Conservation (phyloP, 1,139 yeast genomes). For the Debaryomycetaceae sp. region DNA sequence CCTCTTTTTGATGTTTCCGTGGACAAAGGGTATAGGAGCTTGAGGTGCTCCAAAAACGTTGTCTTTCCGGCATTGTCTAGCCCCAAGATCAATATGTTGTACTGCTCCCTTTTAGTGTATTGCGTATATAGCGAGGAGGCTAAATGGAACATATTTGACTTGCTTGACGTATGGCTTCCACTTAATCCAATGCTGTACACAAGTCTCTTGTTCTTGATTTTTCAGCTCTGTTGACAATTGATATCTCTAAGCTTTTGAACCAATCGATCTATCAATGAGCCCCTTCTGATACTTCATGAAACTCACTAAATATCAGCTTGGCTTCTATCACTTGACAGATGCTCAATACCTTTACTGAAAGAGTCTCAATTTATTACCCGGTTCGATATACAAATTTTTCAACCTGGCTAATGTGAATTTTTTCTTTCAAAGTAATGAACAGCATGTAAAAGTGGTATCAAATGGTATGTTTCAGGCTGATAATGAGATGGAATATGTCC, state of each 20-base stretch:
- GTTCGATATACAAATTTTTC: not conserved
- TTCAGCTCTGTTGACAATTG: not conserved
- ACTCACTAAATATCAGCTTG: not conserved
- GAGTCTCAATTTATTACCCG: slow-evolving; percentile 4
- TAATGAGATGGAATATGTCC: not conserved
- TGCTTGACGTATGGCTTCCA: not conserved
- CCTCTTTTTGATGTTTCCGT: slow-evolving; percentile 15
- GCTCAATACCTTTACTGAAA: not conserved
- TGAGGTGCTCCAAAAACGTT: slow-evolving; percentile 44
- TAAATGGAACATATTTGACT: slow-evolving; percentile 37
- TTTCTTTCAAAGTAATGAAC: not conserved
- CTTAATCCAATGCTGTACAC: not conserved
- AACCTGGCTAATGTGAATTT: not conserved
- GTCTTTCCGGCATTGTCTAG: slow-evolving; percentile 97
- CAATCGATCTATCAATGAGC: not conserved
- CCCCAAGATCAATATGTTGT: slow-evolving; percentile 73
- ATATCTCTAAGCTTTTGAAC: not conserved
- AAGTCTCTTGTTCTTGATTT: not conserved
- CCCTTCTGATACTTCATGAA: not conserved
- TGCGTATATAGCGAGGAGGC: slow-evolving; percentile 47
- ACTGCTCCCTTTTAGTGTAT: slow-evolving; percentile 47
- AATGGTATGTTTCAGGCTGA: not conserved
- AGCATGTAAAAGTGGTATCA: not conserved
- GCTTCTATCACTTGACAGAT: not conserved
- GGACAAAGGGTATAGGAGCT: slow-evolving; percentile 35